A percentile compares a stretch with the other conserved stretches of the same genome.
Evolutionary conservation across 345 rosid species (phyloP).

Genomic region (Gossypium thurberi): DNA sequence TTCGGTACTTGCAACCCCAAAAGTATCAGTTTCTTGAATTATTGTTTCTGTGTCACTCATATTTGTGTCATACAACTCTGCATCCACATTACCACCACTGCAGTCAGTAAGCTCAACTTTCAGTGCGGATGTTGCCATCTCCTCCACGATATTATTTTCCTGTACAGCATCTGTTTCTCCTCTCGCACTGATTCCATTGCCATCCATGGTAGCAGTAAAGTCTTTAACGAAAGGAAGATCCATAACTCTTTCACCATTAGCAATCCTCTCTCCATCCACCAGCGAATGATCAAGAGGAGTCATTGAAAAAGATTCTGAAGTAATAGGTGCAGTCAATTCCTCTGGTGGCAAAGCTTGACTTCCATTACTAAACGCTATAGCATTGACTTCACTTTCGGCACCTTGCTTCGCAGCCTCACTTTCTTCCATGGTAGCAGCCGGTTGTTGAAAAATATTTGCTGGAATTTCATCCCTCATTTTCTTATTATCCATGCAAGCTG

Average conservation of each 20-base stretch:
- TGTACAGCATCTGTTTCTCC: conserved; percentile 13
- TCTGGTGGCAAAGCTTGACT: conserved; percentile 8
- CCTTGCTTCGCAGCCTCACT: neutral
- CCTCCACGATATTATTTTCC: conserved; percentile 7
- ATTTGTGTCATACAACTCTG: conserved; percentile 2
- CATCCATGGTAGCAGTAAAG: neutral
- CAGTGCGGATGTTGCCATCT: neutral
- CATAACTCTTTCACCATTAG: neutral
- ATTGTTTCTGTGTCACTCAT: neutral
- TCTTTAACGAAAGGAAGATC: neutral
- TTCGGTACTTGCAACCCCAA: neutral
- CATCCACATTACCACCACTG: conserved; percentile 1
- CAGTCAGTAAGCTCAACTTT: conserved; percentile 6
- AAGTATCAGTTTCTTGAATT: neutral
- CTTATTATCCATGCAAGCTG: neutral
- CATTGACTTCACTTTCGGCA: neutral
- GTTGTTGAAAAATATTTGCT: conserved; percentile 3
- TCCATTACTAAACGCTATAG: neutral
- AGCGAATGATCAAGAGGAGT: neutral
- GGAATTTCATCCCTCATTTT: neutral
- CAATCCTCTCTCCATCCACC: conserved; percentile 3
- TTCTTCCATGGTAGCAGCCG: neutral
- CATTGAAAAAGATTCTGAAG: neutral
- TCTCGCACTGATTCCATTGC: neutral
- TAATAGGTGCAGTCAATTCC: neutral